Evolutionary conservation across 495 filamentous ascomycete genomes (phyloP).

Genomic region (Rusavskia elegans): DNA sequence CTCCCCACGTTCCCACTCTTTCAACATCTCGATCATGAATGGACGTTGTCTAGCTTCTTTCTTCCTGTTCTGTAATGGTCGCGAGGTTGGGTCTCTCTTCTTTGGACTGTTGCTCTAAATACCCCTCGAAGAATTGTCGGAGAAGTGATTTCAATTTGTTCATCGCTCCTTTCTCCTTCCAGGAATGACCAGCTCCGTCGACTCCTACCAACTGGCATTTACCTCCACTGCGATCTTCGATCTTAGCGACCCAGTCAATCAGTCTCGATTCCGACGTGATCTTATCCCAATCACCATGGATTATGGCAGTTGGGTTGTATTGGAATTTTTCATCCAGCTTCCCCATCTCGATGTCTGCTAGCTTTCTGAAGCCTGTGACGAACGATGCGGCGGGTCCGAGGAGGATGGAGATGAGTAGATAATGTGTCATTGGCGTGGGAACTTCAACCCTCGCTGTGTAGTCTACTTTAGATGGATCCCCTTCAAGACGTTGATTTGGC

Average conservation of each 20-base stretch:
- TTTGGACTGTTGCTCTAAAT: too few species aligned
- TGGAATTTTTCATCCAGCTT: constrained; percentile 37
- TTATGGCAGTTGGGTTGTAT: constrained; percentile 43
- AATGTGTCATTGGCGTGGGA: constrained; percentile 30
- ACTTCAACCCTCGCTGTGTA: constrained; percentile 1
- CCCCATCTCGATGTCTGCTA: constrained; percentile 1
- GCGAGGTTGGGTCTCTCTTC: too few species aligned
- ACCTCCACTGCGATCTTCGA: constrained; percentile 22
- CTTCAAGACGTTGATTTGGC: background rate
- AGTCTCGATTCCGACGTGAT: constrained; percentile 60
- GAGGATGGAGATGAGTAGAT: constrained; percentile 70
- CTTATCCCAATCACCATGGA: constrained; percentile 66
- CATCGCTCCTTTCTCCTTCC: constrained; percentile 51
- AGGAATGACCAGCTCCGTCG: constrained; percentile 66
- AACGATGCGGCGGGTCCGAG: constrained; percentile 45
- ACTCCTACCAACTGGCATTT: constrained; percentile 42
- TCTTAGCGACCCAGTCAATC: constrained; percentile 48
- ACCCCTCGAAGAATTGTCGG: too few species aligned
- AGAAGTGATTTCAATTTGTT: constrained; percentile 25
- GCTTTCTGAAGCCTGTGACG: constrained; percentile 35
- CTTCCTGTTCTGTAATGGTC: background rate
- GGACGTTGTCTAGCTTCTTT: background rate
- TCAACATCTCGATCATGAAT: background rate
- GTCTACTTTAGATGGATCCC: background rate
- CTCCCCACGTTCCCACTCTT: too few species aligned